Base-by-base conservation (phyloP, 2,329 filamentous ascomycete species). In the Metarhizium robertsii region DNA sequence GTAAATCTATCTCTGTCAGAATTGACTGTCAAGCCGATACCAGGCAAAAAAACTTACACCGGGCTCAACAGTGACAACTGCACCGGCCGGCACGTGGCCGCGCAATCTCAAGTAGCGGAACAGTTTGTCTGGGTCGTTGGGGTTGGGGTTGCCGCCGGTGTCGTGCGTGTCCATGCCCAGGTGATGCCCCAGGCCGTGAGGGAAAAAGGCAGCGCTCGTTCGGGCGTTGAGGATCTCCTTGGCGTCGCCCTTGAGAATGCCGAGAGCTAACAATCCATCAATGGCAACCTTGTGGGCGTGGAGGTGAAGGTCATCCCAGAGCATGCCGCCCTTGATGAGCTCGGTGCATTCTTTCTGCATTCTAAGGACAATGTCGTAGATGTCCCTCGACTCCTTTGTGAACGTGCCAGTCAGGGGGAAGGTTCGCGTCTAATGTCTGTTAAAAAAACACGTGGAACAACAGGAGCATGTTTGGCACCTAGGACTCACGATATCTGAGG, bases 121-220 rank as follows among this genome's bases (percentile, higher is more conserved):
- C 79, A 96, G 83, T 40, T 81, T 76, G 68, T 99, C 92, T 57
- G 80, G 75, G 67, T 99, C 94, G 8, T 77, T 76, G 64, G 88
- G 90, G 70, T 92, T 87, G 40, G 88, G 78, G 67, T 90, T 85
- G 25, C 88, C 89, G 58, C 87, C 88, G 0, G 85, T 88, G 66
- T 96, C 92, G 69, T 96, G 92, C 2, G 91, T 95, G 68, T 96
- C 92, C 79, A 96, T 86, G 59, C 92, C 92, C 10, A 96, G 76
- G 68, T 95, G 92, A 71, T 96, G 92, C 0, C 92, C 92, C 1
- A 96, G 75, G 0, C 92, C 92, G 68, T 96, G 92, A 1, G 92
- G 92, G 66, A 96, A 89, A 75, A 96, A 96, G 2, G 91, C 92
- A 29, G 87, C 84, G 64, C 88, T 92, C n/a, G 90, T 89, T 55